Evolutionary conservation across 2,329 filamentous ascomycete genomes (phyloP).

Genomic region (Arachnomyces sp.): DNA sequence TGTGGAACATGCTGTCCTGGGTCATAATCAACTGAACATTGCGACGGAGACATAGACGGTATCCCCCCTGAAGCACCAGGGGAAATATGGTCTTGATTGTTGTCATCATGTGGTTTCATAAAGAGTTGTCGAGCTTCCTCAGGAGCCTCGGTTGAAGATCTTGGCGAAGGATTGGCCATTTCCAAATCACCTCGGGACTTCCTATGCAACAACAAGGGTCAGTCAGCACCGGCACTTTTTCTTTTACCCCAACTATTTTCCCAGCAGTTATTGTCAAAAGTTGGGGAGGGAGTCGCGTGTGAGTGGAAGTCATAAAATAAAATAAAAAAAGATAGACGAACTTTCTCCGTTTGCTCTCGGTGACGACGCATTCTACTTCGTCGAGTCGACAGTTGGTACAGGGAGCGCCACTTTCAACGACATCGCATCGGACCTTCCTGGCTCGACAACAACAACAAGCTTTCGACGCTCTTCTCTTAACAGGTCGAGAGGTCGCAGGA

Average conservation of each 20-base stretch:
- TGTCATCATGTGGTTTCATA: conserved; percentile 16
- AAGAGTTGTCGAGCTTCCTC: conserved; percentile 27
- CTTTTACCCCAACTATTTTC: not conserved
- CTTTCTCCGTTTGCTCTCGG: conserved; percentile 49
- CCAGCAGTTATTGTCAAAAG: conserved; percentile 10
- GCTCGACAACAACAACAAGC: conserved; percentile 46
- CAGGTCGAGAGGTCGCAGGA: conserved; percentile 47
- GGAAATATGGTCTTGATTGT: conserved; percentile 19
- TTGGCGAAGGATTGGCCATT: conserved; percentile 23
- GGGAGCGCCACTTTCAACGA: conserved; percentile 39
- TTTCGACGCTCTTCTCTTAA: conserved; percentile 61
- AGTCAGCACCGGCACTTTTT: conserved; percentile 6
- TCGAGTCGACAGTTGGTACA: conserved; percentile 23
- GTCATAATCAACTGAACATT: conserved; percentile 41
- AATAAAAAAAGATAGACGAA: conserved; percentile 18
- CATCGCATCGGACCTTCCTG: conserved; percentile 47
- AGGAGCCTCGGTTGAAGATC: conserved; percentile 27
- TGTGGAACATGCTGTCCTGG: conserved; percentile 55
- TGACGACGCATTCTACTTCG: conserved; percentile 19
- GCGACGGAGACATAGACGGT: conserved; percentile 35
- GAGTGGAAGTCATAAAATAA: not conserved
- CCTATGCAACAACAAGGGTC: conserved; percentile 16
- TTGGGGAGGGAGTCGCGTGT: conserved; percentile 1
- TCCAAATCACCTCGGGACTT: conserved; percentile 36
- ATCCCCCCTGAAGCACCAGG: conserved; percentile 13